Base-by-base conservation (phyloP, 257 asterid species). In the Fraxinus pennsylvanica region DNA sequence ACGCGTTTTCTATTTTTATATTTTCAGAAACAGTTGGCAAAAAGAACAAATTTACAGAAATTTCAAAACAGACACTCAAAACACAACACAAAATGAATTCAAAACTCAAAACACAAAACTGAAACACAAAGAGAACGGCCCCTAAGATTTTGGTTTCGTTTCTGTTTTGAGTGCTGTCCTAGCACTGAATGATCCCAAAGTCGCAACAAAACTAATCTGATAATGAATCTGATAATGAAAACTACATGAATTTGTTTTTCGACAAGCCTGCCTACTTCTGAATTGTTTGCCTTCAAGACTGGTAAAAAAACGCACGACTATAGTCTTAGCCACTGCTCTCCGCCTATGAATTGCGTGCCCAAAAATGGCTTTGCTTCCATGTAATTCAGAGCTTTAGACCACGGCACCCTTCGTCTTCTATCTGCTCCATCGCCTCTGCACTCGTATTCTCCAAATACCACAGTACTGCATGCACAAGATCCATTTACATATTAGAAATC, bases 351-450 rank as follows among this genome's bases (percentile, higher is more conserved):
- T 2, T 79, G 9, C 15, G 84, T 87, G 21, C 83, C 87, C 3
- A 89, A 75, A 80, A 76, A 89, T 3, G 82, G 79, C 59, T 78
- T 78, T 14, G 88, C 96, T 82, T 93, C 83, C 1, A 27, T 17
- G 79, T 71, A 52, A 54, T 15, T 72, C 13, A 89, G 81, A 2
- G 84, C 78, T 78, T 82, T 90, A 0, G 97, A 82, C 97, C 97
- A 95, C n/a, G 83, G 69, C 7, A 78, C 91, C 50, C 93, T 75
- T 3, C 82, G 47, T 1, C 74, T 79, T 71, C 94, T 89, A 63
- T 86, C 81, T 9, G 96, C 92, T 66, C 97, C 99, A 17, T 72
- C 72, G 17, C 99, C 97, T n/a, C 81, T 79, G 83, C 94, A 88
- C 35, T 82, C 71, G 79, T 82, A 93, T 78, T 91, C 96, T 10